These are phyloP conservation scores for Cryptococcus deneoformans DNA, from an alignment of 1,284 basidiomycete genomes.

Conservation along the genomic window DNA sequence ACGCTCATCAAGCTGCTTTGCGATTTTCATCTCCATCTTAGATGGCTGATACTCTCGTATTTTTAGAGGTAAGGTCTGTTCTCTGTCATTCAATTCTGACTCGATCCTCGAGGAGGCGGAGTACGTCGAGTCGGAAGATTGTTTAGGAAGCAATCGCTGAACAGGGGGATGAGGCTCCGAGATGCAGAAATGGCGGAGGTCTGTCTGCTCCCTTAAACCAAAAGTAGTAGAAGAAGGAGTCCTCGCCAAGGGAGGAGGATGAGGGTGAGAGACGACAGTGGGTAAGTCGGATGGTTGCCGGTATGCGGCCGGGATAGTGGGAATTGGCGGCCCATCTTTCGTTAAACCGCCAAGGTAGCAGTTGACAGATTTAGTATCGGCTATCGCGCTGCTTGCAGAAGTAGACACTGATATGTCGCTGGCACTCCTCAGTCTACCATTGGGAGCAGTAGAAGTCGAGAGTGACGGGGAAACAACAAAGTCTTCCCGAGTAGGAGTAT, in stretches of 20 bases:
- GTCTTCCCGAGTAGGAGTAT: slow-evolving; percentile 34
- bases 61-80: background rate
- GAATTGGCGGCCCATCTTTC: slow-evolving; percentile 9
- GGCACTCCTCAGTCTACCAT: slow-evolving; percentile 6
- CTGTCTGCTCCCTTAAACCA: background rate
- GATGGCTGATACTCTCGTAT: slow-evolving; percentile 8
- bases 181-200: slow-evolving; percentile 1
- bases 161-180: slow-evolving; percentile 16
- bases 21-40: slow-evolving; percentile 14
- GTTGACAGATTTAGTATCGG: background rate
- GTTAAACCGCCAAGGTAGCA: background rate
- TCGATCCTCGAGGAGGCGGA: slow-evolving; percentile 2
- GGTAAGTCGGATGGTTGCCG: background rate
- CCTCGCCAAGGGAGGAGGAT: slow-evolving; percentile 14
- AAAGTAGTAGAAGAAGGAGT: slow-evolving; percentile 5
- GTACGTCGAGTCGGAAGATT: slow-evolving; percentile 20
- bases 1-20: slow-evolving; percentile 16
- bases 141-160: slow-evolving; percentile 10
- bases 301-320: slow-evolving; percentile 2
- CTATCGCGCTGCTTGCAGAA: background rate
- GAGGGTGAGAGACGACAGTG: slow-evolving; percentile 9
- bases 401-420: slow-evolving; percentile 10
- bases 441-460: slow-evolving; percentile 7
- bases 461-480: slow-evolving; percentile 36
- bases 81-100: background rate